These are phyloP conservation scores for Epichloe scottii DNA, from an alignment of 2,329 filamentous ascomycete species.

Conservation along the genomic window DNA sequence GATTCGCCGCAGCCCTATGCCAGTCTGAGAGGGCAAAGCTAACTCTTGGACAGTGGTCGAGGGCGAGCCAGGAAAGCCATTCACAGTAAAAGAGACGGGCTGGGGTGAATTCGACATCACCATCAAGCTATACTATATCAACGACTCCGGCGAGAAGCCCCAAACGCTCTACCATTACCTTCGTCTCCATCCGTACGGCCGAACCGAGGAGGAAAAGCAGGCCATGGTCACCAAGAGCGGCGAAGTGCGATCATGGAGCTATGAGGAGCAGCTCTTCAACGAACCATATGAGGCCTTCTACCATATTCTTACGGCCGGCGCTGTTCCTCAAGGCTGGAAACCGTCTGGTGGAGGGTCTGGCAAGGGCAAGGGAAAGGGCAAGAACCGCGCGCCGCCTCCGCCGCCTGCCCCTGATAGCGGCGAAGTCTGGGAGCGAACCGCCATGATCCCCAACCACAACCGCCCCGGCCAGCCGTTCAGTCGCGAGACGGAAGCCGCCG, in stretches of 20 bases:
- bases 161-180: constrained; percentile 92
- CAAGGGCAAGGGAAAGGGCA: constrained; percentile 40
- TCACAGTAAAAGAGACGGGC: constrained; percentile 81
- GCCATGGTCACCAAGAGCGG: constrained; percentile 43
- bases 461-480: constrained; percentile 61
- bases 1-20: background rate
- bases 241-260: constrained; percentile 65
- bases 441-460: constrained; percentile 59
- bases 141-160: constrained; percentile 81
- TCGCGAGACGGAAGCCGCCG: constrained; percentile 53
- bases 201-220: constrained; percentile 61
- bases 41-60: constrained; percentile 46
- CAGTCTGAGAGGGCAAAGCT: background rate
- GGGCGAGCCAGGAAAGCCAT: constrained; percentile 53
- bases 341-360: constrained; percentile 30
- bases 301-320: constrained; percentile 68
- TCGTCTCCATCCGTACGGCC: constrained; percentile 79
- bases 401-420: constrained; percentile 27
- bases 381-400: constrained; percentile 27
- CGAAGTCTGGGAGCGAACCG: constrained; percentile 52
- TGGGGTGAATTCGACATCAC: constrained; percentile 98
- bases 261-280: constrained; percentile 95
- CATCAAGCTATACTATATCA: constrained; percentile 85
- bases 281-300: constrained; percentile 91
- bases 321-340: constrained; percentile 37